Evolutionary conservation across 1,139 yeast genomes (phyloP), one percentile per base, ranked within the genome.

Genomic region (Arxiozyma heterogenica): DNA sequence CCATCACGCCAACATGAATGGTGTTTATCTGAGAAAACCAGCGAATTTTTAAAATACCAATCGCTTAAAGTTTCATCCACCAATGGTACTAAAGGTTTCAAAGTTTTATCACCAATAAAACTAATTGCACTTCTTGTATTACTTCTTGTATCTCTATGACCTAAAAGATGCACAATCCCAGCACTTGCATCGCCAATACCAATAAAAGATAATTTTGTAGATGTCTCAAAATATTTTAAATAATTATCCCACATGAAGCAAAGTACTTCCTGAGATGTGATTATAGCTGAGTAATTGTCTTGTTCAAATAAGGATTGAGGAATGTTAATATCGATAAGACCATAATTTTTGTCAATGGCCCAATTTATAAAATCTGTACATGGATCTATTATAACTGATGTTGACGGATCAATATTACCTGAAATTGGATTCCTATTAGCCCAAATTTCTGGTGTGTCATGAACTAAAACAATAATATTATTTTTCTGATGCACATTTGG

Each of bases 371-470:
- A 74, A 57, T 75, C 74, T n/a, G 74, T 60, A 0, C 83, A 74
- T 18, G 83, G 76, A 59, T 84, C 90, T 22, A 87, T 80, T 45
- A 89, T 79, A 2, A 81, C 73, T 1, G 95, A 82, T 1, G 86
- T 80, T 52, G 81, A 79, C 18, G 91, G 78, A 58, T 86, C 90
- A 48, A 91, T 80, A 47, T 79, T 76, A 11, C 98, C 98, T 27
- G 86, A 80, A 7, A 84, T 72, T 0, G 96, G 90, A 66, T 90
- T 90, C 38, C 84, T 73, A 59, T 85, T 82, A 1, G 95, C 96
- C 96, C 96, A 90, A 8, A 93, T 78, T 58, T 90, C 95, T 1
- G 97, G 91, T 2, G 98, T 90, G 64, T 91, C 98, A 68, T 91
- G 98, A 17, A 91, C 81, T 9, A 88, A 71, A 18, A 93, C 74